phyloP scores from a whole-genome alignment of 2,329 filamentous ascomycete species.

The Pseudogymnoascus verrucosus region DNA sequence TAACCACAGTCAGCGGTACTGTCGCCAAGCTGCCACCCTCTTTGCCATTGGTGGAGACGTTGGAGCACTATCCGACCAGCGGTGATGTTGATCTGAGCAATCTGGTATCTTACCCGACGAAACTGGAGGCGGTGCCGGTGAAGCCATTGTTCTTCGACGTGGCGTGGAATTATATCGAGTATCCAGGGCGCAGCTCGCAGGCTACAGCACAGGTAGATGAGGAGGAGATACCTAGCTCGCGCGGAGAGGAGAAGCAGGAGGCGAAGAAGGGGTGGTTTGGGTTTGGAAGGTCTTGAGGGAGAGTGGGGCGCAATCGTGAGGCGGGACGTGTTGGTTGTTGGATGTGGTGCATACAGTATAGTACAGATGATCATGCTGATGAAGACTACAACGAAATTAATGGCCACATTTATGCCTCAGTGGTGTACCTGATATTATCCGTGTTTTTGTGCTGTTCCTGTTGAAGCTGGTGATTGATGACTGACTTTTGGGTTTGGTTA shows the following conservation, averaged over 20 bases:
- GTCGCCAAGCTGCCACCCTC: slow-evolving; percentile 35
- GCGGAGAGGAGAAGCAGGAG: slow-evolving; percentile 31
- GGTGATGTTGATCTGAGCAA: slow-evolving; percentile 67
- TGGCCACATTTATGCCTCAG: not conserved
- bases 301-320: not conserved
- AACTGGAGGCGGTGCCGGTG: slow-evolving; percentile 72
- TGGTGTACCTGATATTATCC: not conserved
- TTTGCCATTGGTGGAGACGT: slow-evolving; percentile 61
- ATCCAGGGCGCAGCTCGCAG: slow-evolving; percentile 53
- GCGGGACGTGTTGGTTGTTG: not conserved
- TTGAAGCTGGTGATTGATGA: not conserved
- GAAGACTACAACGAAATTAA: not conserved
- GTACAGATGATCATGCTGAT: not conserved
- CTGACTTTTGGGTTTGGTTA: not conserved
- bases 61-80: slow-evolving; percentile 62
- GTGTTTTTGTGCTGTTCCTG: not conserved
- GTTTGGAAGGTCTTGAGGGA: slow-evolving; percentile 36
- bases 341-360: not conserved
- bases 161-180: slow-evolving; percentile 95
- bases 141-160: slow-evolving; percentile 96
- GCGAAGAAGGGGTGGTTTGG: slow-evolving; percentile 72
- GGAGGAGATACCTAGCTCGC: slow-evolving; percentile 25
- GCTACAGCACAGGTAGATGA: slow-evolving; percentile 17
- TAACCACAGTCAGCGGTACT: slow-evolving; percentile 51
- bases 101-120: slow-evolving; percentile 80